Evolutionary conservation across 495 filamentous ascomycete genomes (phyloP).

Genomic region (Penicillium nucicola): DNA sequence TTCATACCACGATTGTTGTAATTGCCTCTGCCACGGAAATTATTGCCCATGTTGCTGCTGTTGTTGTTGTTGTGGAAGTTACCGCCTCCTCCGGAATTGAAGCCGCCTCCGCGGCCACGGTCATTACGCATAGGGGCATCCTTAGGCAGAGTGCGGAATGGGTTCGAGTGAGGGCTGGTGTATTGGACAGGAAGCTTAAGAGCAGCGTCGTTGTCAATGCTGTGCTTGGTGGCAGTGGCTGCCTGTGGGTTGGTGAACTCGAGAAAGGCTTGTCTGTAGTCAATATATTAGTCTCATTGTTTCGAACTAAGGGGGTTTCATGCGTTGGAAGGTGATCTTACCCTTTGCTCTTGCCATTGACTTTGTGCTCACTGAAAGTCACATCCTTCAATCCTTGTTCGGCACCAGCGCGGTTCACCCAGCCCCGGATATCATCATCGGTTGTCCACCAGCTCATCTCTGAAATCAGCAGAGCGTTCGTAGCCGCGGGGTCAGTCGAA

Average conservation of each 20-base stretch:
- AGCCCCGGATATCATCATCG: conserved; percentile 90
- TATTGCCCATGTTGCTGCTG: conserved; percentile 11
- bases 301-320: conserved; percentile 1
- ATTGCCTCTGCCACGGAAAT: conserved; percentile 15
- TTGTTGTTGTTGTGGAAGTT: conserved; percentile 13
- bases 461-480: conserved; percentile 75
- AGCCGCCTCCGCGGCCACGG: conserved; percentile 35
- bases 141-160: conserved; percentile 89
- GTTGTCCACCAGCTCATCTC: conserved; percentile 96
- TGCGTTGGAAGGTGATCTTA: conserved; percentile 40
- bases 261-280: conserved; percentile 78
- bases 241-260: conserved; percentile 83
- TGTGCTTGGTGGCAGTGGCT: conserved; percentile 78
- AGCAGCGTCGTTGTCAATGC: conserved; percentile 64
- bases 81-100: conserved; percentile 5
- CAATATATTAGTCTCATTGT: neutral
- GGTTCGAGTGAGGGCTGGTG: conserved; percentile 73
- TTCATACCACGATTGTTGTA: conserved; percentile 39
- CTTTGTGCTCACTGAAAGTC: conserved; percentile 96
- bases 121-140: conserved; percentile 77
- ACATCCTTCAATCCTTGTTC: conserved; percentile 89
- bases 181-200: conserved; percentile 75
- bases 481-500: conserved; percentile 76
- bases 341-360: conserved; percentile 98
- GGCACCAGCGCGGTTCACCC: conserved; percentile 69